Conservation (phyloP, 2,329 filamentous ascomycete genomes). For the Aspergillus candidus region DNA sequence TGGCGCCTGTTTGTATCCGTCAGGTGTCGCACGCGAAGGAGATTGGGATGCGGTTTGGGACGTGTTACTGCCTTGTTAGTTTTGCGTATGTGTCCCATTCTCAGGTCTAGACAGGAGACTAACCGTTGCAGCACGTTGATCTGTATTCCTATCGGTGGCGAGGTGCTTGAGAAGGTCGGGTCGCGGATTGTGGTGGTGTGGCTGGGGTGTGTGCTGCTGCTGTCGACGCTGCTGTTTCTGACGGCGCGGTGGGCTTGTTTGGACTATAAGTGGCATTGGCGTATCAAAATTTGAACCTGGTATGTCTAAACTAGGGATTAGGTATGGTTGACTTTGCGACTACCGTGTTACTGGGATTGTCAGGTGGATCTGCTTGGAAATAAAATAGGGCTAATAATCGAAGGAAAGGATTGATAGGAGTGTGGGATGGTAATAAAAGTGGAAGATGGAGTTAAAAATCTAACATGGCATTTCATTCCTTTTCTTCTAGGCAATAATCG, state of each 20-base stretch:
- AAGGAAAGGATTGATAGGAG: no score
- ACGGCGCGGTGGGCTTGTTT: constrained; percentile 36
- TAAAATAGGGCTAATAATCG: no score
- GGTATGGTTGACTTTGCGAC: no score
- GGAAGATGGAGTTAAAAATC: no score
- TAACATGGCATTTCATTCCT: no score
- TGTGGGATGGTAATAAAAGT: no score
- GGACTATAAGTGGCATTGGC: constrained; percentile 35
- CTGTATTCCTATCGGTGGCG: constrained; percentile 44
- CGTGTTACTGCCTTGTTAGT: constrained; percentile 45
- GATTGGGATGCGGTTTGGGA: constrained; percentile 44
- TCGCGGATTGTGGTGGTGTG: constrained; percentile 42
- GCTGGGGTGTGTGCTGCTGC: constrained; percentile 38
- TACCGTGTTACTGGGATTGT: no score
- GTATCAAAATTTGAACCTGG: constrained; percentile 30
- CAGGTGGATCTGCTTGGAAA: no score
- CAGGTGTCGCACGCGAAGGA: constrained; percentile 45
- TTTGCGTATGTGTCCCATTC: constrained; percentile 32
- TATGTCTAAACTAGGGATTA: no score
- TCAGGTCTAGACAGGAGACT: not conserved
- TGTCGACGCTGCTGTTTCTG: constrained; percentile 30
- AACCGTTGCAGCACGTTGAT: constrained; percentile 33
- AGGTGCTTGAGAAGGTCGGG: constrained; percentile 45
- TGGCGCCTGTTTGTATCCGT: constrained; percentile 43
- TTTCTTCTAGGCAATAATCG: no score